phyloP scores from a whole-genome alignment of 345 rosid species.

The Moricandia arvensis region DNA sequence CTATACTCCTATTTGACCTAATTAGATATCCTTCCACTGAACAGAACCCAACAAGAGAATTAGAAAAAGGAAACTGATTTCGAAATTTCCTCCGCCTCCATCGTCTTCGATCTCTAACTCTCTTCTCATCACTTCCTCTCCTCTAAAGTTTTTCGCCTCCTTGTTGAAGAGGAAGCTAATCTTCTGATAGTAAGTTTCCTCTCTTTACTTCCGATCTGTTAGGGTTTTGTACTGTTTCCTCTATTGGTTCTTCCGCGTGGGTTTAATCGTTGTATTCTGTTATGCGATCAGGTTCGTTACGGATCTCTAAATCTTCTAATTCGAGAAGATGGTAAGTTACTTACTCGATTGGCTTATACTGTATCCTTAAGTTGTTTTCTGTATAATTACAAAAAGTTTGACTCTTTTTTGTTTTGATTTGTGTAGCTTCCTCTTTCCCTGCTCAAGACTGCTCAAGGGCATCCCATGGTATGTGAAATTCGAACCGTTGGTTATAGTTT shows the following conservation, averaged over 20 bases:
- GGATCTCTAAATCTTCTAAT: slow-evolving; percentile 7
- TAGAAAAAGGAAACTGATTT: slow-evolving; percentile 12
- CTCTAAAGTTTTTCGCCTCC: neutral
- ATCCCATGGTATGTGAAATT: slow-evolving; percentile 31
- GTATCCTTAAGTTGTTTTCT: neutral
- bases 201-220: neutral
- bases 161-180: neutral
- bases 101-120: slow-evolving; percentile 5
- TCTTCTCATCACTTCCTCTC: neutral
- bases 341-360: neutral
- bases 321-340: slow-evolving; percentile 32
- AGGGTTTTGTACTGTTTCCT: slow-evolving; percentile 13
- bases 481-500: neutral
- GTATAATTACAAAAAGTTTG: neutral
- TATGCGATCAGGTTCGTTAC: slow-evolving; percentile 10
- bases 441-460: slow-evolving; percentile 41
- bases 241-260: neutral
- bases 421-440: slow-evolving; percentile 35
- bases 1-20: slow-evolving; percentile 15
- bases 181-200: neutral
- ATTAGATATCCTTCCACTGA: neutral
- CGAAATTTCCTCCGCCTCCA: neutral
- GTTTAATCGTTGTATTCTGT: neutral
- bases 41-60: neutral
- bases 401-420: neutral